phyloP scores from a whole-genome alignment of 1,284 basidiomycete species.

The Marasmius sp. region DNA sequence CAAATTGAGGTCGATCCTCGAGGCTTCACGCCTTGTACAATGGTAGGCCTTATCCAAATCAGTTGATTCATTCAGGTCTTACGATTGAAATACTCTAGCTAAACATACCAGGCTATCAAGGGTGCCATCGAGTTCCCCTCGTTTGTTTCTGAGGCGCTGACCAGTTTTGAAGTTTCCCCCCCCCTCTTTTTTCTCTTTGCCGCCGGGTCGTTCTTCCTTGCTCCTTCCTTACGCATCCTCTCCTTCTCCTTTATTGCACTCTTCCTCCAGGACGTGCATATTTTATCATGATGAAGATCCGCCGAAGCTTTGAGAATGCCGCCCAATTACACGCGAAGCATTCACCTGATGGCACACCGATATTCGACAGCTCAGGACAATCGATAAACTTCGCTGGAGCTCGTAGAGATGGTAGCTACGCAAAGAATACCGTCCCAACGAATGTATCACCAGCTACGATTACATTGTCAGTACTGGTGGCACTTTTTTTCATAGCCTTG shows the following conservation, averaged over 20 bases:
- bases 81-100: too few species aligned
- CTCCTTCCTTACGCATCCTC: conserved; percentile 14
- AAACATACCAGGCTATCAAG: too few species aligned
- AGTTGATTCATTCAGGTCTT: too few species aligned
- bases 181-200: conserved; percentile 13
- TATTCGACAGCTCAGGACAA: neutral
- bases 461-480: conserved; percentile 18
- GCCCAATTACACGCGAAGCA: neutral
- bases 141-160: conserved; percentile 3
- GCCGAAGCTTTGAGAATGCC: neutral
- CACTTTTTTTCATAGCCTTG: conserved; percentile 16
- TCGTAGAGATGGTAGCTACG: neutral
- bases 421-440: conserved; percentile 9
- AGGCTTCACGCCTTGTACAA: too few species aligned
- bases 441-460: conserved; percentile 18
- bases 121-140: too few species aligned
- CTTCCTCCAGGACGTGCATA: neutral
- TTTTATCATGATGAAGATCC: neutral
- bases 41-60: too few species aligned
- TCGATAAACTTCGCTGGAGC: neutral
- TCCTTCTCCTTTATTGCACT: conserved; percentile 9
- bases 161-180: conserved; percentile 18
- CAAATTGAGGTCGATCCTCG: too few species aligned
- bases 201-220: conserved; percentile 20
- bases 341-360: neutral